Conservation (phyloP, 768 basidiomycete genomes). For the Hydnomerulius pinastri region DNA sequence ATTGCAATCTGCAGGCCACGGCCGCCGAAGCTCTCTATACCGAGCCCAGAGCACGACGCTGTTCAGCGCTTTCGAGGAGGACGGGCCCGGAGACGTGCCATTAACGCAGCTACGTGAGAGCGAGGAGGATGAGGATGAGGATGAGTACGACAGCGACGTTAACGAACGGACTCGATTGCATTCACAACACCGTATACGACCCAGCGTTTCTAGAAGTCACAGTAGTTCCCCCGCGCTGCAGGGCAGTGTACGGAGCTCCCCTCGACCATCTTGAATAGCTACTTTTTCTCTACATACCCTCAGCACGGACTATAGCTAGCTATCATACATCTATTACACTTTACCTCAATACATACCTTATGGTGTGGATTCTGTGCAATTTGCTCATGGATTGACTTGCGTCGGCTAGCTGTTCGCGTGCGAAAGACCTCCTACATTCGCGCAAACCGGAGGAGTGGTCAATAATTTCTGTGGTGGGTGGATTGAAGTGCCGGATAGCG, state of each 20-base stretch:
- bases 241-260: slow-evolving; percentile 26
- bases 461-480: too few relatives aligned
- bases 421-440: too few relatives aligned
- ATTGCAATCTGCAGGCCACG: slow-evolving; percentile 46
- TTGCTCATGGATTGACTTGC: too few relatives aligned
- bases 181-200: slow-evolving; percentile 27
- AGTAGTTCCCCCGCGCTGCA: slow-evolving; percentile 51
- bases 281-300: slow-evolving; percentile 13
- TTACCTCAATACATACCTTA: slow-evolving; percentile 19
- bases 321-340: slow-evolving; percentile 26
- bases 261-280: slow-evolving; percentile 17
- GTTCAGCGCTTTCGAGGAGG: slow-evolving; percentile 76
- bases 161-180: slow-evolving; percentile 43
- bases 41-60: slow-evolving; percentile 65
- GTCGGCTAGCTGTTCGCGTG: too few relatives aligned
- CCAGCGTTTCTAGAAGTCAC: slow-evolving; percentile 50
- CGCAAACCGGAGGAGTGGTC: too few relatives aligned
- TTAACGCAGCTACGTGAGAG: slow-evolving; percentile 67
- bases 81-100: slow-evolving; percentile 48
- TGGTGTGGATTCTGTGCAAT: slow-evolving; percentile 12
- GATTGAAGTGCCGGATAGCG: slow-evolving; percentile 25
- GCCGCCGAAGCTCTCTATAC: slow-evolving; percentile 65
- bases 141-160: slow-evolving; percentile 46
- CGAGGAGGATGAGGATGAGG: slow-evolving; percentile 57
- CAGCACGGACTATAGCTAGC: slow-evolving; percentile 21